Conservation (phyloP, 805 yeast genomes). For the Ogataea nitratoaversa region DNA sequence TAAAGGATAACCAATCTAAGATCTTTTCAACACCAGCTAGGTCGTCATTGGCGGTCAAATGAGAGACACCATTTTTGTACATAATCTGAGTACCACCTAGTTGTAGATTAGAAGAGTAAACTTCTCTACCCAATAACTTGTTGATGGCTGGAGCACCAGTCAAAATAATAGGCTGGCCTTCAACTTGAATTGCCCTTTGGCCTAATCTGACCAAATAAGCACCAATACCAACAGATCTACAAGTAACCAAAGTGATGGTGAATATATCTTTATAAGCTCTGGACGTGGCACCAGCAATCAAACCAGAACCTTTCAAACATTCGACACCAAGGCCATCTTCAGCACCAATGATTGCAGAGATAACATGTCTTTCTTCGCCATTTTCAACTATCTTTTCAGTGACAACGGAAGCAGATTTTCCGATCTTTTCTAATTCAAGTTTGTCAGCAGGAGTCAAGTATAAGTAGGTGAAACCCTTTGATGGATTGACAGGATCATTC, state of each 20-base stretch:
- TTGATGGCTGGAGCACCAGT: slow-evolving; percentile 99
- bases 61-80: slow-evolving; percentile 98
- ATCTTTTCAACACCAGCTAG: slow-evolving; percentile 94
- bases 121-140: slow-evolving; percentile 94
- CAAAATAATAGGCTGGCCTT: slow-evolving; percentile 96
- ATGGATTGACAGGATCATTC: slow-evolving; percentile 72
- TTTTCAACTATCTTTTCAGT: slow-evolving; percentile 79
- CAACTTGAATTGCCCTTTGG: slow-evolving; percentile 97
- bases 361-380: slow-evolving; percentile 79
- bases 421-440: slow-evolving; percentile 50
- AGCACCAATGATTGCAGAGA: slow-evolving; percentile 83
- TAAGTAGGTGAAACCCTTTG: slow-evolving; percentile 86
- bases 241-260: slow-evolving; percentile 97
- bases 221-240: slow-evolving; percentile 99
- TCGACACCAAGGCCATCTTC: slow-evolving; percentile 98
- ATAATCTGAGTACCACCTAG: slow-evolving; percentile 99
- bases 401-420: slow-evolving; percentile 56
- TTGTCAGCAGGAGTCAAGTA: slow-evolving; percentile 72
- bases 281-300: slow-evolving; percentile 98
- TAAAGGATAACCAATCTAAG: slow-evolving; percentile 90
- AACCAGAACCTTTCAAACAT: slow-evolving; percentile 95
- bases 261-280: slow-evolving; percentile 96
- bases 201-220: slow-evolving; percentile 97
- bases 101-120: slow-evolving; percentile 93
- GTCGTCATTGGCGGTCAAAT: slow-evolving; percentile 94